Percentiles rank a stretch among this genome's conserved stretches.
Evolutionary conservation across 78 protist genomes (phyloP).

Genomic region (Trichosphaerium sp.): DNA sequence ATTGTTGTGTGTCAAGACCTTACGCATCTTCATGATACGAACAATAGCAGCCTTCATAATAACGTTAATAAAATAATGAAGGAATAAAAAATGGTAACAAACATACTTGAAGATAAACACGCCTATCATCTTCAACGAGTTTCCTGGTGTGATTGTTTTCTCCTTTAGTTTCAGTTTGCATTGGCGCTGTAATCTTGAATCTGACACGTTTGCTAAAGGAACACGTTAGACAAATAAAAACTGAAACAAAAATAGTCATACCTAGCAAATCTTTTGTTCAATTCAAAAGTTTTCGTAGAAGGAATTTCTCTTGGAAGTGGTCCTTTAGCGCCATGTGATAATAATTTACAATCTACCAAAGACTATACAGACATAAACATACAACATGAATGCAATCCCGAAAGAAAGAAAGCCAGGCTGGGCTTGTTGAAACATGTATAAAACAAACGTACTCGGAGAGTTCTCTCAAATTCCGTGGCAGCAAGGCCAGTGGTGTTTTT

Average conservation of each 20-base stretch:
- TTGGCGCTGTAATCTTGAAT: conserved; percentile 50
- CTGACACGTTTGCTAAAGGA: conserved; percentile 42
- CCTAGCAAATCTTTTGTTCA: no score
- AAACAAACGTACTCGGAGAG: conserved; percentile 6
- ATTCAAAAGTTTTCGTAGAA: no score
- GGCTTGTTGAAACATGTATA: background rate
- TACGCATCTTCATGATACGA: conserved; percentile 82
- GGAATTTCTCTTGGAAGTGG: no score
- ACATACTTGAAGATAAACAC: conserved; percentile 39
- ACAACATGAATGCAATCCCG: no score
- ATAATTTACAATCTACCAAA: no score
- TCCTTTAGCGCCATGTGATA: no score
- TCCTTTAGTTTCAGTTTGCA: conserved; percentile 28
- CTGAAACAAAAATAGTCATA: no score
- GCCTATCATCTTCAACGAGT: conserved; percentile 64
- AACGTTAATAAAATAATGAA: no score
- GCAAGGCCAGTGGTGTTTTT: conserved; percentile 13
- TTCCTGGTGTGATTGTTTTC: conserved; percentile 56
- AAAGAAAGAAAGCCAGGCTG: no score
- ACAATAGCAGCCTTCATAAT: conserved; percentile 86
- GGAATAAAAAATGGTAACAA: no score
- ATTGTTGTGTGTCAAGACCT: conserved; percentile 40
- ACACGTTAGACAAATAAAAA: no score
- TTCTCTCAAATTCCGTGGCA: conserved; percentile 40
- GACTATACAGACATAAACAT: no score